Base-by-base conservation (phyloP, 2,329 filamentous ascomycete species). In the Fusarium foetens region DNA sequence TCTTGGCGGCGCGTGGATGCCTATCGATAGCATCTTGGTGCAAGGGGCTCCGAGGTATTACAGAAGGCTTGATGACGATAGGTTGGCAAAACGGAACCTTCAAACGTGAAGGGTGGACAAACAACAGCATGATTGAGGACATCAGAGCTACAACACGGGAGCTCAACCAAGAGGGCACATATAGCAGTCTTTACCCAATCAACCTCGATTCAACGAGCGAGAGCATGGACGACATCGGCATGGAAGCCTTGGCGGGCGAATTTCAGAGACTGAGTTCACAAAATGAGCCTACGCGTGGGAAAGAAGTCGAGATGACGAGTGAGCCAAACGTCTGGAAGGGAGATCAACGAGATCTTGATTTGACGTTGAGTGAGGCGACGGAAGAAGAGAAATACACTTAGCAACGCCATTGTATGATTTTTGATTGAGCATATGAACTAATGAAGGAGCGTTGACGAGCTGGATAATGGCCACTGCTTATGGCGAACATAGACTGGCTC, bases 321-420 rank as follows among this genome's bases (percentile, higher is more conserved):
- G 35, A 53, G 1, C 65, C 33, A 8, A 36, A n/a, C 0, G 2
- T 54, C 2, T 69, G 66, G 66, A 69, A 70, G 46, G 66, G 66
- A 17, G 42, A 69, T 10, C 59, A 23, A 0, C 48, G 66, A 19
- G 66, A 69, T 8, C n/a, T 69, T 21, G 49, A 10, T 11, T 39
- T 69, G 38, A 69, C 66, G 2, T 42, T 69, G 14, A 70, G 42
- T n/a, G 66, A 69, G 17, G 66, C 66, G 11, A 69, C 66, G 3
- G 66, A 51, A n/a, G 41, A 58, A n/a, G 59, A 65, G 45, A 14
- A 49, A 25, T 65, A 70, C 23, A 25, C 0, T 21, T 69, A 48
- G 9, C 3, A n/a, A 19, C 10, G 16, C 3, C n/a, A 35, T 11
- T 64, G 4, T 4, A 19, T 19, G 17, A 33, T 46, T 51, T 16